Evolutionary conservation across 768 basidiomycete species (phyloP), one percentile per base, ranked within the genome.

Genomic region (Hemileccinum impolitum): DNA sequence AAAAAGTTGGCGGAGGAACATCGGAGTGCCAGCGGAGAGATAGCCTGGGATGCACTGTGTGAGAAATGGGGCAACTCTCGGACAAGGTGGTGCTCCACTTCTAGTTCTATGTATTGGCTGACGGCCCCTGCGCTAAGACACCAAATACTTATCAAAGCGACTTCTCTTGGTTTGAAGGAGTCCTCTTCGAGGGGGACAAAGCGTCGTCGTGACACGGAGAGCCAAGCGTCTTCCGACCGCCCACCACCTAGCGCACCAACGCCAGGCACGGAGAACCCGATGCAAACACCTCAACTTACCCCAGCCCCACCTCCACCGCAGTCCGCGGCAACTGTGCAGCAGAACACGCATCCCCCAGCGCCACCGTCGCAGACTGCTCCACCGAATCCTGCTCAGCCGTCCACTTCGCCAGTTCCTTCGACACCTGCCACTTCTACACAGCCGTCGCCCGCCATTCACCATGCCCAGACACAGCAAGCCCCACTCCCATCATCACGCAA

Each of bases 91-190:
- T 19, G 70, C 70, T 25, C 39, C 21, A 1, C 48, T 46, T 37
- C 26, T 6, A 3, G 11, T 32, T 39, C 13, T 15, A 3, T 37
- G 12, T 18, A 4, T 39, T 39, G 7, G n/a, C 47, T 63, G 44
- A 63, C 40, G 25, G 17, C 30, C 17, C 39, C 23, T 31, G 3
- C 6, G 3, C 1, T 18, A 45, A 91, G 89, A 60, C 87, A 90
- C 57, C 89, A 92, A 63, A 90, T 91, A 47, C 70, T 90, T 30
- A 79, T 90, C 52, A 90, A 89, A 66, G 90, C 88, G 2, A 91
- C 85, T 2, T 71, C 76, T n/a, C 65, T 92, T 15, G 85, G 86
- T 10, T 71, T 92, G 41, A 90, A 90, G 65, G 85, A 86, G 56
- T 87, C 84, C 54, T 81, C 86, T 15, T 76, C 76, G 1, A 68